Evolutionary conservation across 2,329 filamentous ascomycete genomes (phyloP).

Genomic region (Curvularia spicifera): DNA sequence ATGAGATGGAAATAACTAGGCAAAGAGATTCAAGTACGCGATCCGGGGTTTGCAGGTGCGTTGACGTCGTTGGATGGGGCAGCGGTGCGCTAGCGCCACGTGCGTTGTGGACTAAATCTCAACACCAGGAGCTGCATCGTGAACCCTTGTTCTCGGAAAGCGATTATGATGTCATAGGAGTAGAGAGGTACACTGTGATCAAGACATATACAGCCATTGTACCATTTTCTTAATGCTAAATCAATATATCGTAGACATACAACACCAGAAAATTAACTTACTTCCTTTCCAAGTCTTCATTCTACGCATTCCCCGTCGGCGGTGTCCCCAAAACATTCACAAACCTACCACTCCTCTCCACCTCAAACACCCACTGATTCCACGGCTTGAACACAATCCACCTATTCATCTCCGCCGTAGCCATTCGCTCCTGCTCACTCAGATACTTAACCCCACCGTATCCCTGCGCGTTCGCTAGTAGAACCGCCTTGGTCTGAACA

Average conservation of each 20-base stretch:
- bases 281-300: neutral
- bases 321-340: conserved; percentile 39
- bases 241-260: neutral
- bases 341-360: conserved; percentile 41
- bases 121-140: conserved; percentile 8
- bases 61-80: conserved; percentile 25
- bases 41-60: conserved; percentile 2
- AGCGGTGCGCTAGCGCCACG: conserved; percentile 25
- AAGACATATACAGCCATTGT: no score
- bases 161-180: neutral
- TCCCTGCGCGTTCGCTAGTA: conserved; percentile 28
- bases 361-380: conserved; percentile 50
- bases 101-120: conserved; percentile 12
- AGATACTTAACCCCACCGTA: conserved; percentile 33
- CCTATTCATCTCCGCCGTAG: conserved; percentile 42
- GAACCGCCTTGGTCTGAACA: conserved; percentile 46
- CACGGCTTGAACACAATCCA: conserved; percentile 47
- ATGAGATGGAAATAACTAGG: conserved; percentile 4
- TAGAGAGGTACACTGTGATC: neutral
- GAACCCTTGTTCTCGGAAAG: neutral
- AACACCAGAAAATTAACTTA: no score
- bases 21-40: neutral
- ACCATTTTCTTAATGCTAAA: no score
- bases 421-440: conserved; percentile 43
- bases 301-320: neutral